Percentiles rank a stretch among this genome's conserved stretches.
Conservation (phyloP, 208 protist species). For the Crithidia bombi region DNA sequence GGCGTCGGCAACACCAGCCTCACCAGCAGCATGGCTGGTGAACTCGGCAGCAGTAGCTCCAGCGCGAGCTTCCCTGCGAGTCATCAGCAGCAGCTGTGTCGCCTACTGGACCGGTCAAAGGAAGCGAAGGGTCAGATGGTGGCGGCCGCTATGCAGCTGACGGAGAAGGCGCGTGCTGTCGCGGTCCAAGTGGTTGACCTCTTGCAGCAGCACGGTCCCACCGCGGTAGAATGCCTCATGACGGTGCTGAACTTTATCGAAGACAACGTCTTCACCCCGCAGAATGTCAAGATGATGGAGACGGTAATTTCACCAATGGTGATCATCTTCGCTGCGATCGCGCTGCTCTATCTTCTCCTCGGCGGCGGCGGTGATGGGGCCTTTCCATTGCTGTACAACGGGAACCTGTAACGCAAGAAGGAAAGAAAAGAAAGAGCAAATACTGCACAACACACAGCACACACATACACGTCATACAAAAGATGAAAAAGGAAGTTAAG, state of each 20-base stretch:
- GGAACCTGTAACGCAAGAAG: slow-evolving; percentile 4
- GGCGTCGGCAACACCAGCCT: not conserved
- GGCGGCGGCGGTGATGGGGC: slow-evolving; percentile 11
- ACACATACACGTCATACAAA: not conserved
- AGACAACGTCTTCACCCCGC: slow-evolving; percentile 36
- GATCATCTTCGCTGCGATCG: slow-evolving; percentile 14
- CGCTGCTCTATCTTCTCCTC: slow-evolving; percentile 26
- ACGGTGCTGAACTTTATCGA: slow-evolving; percentile 15
- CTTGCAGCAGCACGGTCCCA: slow-evolving; percentile 31
- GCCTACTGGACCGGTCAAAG: slow-evolving; percentile 15
- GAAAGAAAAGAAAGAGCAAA: not conserved
- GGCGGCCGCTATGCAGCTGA: slow-evolving; percentile 5
- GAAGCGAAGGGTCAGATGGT: slow-evolving; percentile 7
- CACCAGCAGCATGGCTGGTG: not conserved
- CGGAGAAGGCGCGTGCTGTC: slow-evolving; percentile 1
- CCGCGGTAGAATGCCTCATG: slow-evolving; percentile 15
- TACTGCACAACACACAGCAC: not conserved
- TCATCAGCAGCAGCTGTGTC: not conserved
- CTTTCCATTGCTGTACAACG: slow-evolving; percentile 9
- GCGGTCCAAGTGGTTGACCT: slow-evolving; percentile 1
- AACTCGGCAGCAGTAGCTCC: not conserved
- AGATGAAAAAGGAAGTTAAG: not conserved
- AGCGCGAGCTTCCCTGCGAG: not conserved
- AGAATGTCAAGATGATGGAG: slow-evolving; percentile 39
- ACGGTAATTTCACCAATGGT: slow-evolving; percentile 38